Conservation (phyloP, 768 basidiomycete genomes). For the Coprinopsis sp. region DNA sequence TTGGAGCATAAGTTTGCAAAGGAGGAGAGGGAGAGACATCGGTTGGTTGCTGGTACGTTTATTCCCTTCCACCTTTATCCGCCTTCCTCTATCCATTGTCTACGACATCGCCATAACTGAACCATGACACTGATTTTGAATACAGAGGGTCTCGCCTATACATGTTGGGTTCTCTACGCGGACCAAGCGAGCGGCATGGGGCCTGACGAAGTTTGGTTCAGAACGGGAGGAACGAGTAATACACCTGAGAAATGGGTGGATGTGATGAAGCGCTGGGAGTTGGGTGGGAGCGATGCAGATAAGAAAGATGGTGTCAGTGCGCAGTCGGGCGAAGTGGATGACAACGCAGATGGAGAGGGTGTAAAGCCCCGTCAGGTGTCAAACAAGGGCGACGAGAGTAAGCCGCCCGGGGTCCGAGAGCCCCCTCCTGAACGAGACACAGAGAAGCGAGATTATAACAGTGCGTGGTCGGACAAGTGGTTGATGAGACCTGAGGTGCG, state of each 20-base stretch:
- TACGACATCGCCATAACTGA: too few species aligned
- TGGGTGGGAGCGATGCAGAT: too few species aligned
- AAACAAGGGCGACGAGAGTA: conserved; percentile 25
- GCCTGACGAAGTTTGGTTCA: conserved; percentile 48
- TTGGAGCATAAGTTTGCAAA: conserved; percentile 14
- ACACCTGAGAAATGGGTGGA: conserved; percentile 40
- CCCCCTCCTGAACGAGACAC: conserved; percentile 13
- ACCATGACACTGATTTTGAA: too few species aligned
- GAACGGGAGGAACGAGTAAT: conserved; percentile 18
- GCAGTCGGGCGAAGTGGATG: too few species aligned
- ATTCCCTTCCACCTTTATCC: too few species aligned
- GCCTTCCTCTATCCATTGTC: too few species aligned
- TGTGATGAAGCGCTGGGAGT: conserved; percentile 41
- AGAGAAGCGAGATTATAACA: conserved; percentile 34
- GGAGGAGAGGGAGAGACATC: conserved; percentile 37
- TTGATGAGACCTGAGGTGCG: conserved; percentile 45
- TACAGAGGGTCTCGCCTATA: conserved; percentile 59
- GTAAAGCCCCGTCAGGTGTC: too few species aligned
- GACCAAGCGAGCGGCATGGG: conserved; percentile 63
- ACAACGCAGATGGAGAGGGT: too few species aligned
- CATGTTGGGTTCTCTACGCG: conserved; percentile 59
- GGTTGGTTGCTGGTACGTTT: conserved; percentile 61
- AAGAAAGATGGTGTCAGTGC: too few species aligned
- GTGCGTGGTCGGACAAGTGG: conserved; percentile 30
- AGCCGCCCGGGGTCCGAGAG: conserved; percentile 20